Percentiles rank a stretch among this genome's conserved stretches.
Evolutionary conservation across 805 yeast species (phyloP).

Genomic region (Monosporozyma servazzii): DNA sequence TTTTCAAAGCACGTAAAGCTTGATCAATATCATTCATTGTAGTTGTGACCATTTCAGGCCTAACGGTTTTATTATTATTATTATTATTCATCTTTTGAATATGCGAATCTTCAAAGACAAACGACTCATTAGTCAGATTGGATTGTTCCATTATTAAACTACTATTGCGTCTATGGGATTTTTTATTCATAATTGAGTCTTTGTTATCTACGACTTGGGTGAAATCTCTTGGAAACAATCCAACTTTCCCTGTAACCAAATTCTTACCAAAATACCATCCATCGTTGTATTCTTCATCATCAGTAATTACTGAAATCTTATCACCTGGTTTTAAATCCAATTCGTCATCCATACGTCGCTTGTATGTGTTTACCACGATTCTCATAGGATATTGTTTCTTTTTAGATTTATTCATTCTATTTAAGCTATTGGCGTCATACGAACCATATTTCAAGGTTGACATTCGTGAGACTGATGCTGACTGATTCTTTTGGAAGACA

Average conservation of each 20-base stretch:
- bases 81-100: not conserved
- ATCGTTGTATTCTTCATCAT: constrained; percentile 86
- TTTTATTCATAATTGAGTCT: constrained; percentile 40
- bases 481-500: no score
- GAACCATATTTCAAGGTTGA: not conserved
- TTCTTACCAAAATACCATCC: constrained; percentile 95
- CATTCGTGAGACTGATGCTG: not conserved
- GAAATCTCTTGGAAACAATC: constrained; percentile 83
- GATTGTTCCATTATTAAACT: constrained; percentile 8
- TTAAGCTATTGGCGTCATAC: not conserved
- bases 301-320: constrained; percentile 76
- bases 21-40: constrained; percentile 65
- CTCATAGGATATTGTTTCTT: constrained; percentile 1
- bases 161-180: constrained; percentile 39
- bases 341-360: constrained; percentile 84
- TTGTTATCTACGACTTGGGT: constrained; percentile 47
- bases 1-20: constrained; percentile 54
- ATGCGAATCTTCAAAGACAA: not conserved
- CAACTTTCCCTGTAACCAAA: constrained; percentile 58
- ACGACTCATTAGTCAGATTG: not conserved
- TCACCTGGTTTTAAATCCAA: constrained; percentile 73
- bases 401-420: not conserved
- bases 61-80: not conserved
- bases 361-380: constrained; percentile 72
- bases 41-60: constrained; percentile 28